Conservation (phyloP, 768 basidiomycete genomes). For the Gymnopilus junonius region DNA sequence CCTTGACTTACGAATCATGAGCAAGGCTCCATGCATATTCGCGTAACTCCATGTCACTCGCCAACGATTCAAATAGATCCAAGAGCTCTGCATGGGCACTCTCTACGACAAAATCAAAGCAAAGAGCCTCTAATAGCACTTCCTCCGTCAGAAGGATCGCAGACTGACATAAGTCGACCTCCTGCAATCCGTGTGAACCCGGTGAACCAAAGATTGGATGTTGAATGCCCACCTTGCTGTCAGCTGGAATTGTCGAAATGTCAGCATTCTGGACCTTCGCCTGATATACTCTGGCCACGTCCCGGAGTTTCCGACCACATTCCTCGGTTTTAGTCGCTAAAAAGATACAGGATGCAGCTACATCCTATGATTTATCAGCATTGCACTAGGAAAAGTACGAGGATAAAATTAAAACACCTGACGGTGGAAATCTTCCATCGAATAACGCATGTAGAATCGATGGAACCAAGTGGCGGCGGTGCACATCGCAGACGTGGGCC, state of each 20-base stretch:
- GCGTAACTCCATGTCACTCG: conserved; percentile 53
- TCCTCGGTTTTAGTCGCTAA: conserved; percentile 93
- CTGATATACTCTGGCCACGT: conserved; percentile 77
- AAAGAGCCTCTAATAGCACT: conserved; percentile 77
- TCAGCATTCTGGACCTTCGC: conserved; percentile 67
- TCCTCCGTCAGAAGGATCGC: conserved; percentile 79
- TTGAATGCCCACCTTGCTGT: conserved; percentile 64
- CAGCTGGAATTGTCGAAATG: conserved; percentile 57
- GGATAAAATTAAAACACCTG: conserved; percentile 54
- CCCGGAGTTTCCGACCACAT: conserved; percentile 84
- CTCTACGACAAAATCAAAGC: conserved; percentile 82
- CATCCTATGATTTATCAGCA: conserved; percentile 54
- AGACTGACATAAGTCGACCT: conserved; percentile 72
- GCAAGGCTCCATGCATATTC: conserved; percentile 88
- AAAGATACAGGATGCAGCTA: conserved; percentile 86
- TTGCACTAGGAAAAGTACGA: conserved; percentile 12
- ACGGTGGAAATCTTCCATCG: conserved; percentile 81
- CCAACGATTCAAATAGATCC: conserved; percentile 66
- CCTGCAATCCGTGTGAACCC: conserved; percentile 44
- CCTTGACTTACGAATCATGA: conserved; percentile 75
- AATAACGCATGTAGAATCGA: conserved; percentile 87
- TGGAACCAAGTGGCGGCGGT: conserved; percentile 93
- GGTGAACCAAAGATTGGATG: conserved; percentile 6
- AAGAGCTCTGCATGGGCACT: conserved; percentile 79
- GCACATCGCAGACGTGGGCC: conserved; percentile 81